Evolutionary conservation across 2,329 filamentous ascomycete species (phyloP).

Genomic region (Fusarium metavorans): DNA sequence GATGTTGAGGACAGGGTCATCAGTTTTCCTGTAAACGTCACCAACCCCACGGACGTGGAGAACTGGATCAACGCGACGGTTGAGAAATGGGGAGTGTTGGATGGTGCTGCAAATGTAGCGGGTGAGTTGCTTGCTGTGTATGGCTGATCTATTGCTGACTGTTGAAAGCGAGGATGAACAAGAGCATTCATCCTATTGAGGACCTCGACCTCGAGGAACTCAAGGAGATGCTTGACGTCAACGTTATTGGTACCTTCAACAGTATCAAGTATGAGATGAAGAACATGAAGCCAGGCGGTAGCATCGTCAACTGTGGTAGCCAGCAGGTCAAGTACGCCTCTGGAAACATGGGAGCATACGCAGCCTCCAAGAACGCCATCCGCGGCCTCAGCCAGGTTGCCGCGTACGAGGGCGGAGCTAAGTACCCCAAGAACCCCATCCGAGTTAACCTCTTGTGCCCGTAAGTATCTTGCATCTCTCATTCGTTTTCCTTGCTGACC

Average conservation of each 20-base stretch:
- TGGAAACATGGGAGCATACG: constrained; percentile 48
- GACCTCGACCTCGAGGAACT: constrained; percentile 41
- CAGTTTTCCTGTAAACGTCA: constrained; percentile 46
- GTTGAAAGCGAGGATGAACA: constrained; percentile 39
- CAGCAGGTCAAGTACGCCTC: constrained; percentile 57
- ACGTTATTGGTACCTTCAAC: constrained; percentile 44
- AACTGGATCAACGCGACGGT: constrained; percentile 50
- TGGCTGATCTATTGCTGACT: background rate
- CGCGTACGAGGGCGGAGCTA: constrained; percentile 44
- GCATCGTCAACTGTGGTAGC: constrained; percentile 62
- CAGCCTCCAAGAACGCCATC: constrained; percentile 49
- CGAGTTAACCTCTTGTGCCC: constrained; percentile 40
- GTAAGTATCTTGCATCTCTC: constrained; percentile 1
- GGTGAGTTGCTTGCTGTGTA: constrained; percentile 36
- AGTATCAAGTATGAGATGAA: constrained; percentile 46
- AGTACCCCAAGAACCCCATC: constrained; percentile 43
- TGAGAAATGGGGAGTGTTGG: constrained; percentile 48
- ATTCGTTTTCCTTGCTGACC: background rate
- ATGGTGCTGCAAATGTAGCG: constrained; percentile 54
- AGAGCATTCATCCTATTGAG: constrained; percentile 41
- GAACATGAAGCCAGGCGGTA: constrained; percentile 55
- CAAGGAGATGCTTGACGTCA: constrained; percentile 39
- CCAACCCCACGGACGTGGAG: constrained; percentile 48
- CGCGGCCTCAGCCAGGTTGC: constrained; percentile 44
- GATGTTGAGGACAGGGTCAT: constrained; percentile 39